Evolutionary conservation across 2,329 filamentous ascomycete genomes (phyloP), one percentile per base, ranked within the genome.

Genomic region (Talaromyces pinophilus): DNA sequence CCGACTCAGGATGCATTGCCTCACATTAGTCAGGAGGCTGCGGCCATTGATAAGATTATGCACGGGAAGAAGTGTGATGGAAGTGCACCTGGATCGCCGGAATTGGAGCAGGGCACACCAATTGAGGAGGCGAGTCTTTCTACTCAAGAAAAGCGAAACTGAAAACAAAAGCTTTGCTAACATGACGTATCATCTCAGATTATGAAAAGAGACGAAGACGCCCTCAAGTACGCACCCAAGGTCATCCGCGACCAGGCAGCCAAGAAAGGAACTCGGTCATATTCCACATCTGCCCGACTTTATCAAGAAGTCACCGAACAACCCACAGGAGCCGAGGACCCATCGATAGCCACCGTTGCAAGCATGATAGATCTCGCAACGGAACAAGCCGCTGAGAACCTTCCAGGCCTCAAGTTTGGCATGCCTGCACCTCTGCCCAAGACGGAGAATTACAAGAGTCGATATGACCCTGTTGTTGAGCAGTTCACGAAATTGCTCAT

Each of bases 401-500:
- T 78, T 2, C 77, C 83, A 15, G 91, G 91, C n/a, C 84, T 92
- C 76, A 96, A 94, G 75, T 97, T 92, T 74, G 87, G 87, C 3
- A 81, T 92, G 69, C 93, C 93, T 1, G 81, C 83, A 42, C 80
- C 89, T 65, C 88, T 93, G 62, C 86, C 89, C 10, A 84, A 85
- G 65, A 82, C 84, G 33, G 79, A 84, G 66, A 85, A 92, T 79
- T 81, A 94, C 72, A 91, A 93, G 79, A 84, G 92, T 76, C 88
- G 95, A 73, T 96, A 98, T 76, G 91, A 97, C 75, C 88, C 92
- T 1, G 85, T 97, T 7, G 83, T 98, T 59, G 84, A 90, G 70
- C 95, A 97, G 82, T 85, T 98, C 72, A 97, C 93, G 19, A 93
- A 93, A 76, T 84, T 97, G 71, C 80, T 99, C 69, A 99, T 98